Base-by-base conservation (phyloP, 1,139 yeast species). In the Debaryomyces sp. region DNA sequence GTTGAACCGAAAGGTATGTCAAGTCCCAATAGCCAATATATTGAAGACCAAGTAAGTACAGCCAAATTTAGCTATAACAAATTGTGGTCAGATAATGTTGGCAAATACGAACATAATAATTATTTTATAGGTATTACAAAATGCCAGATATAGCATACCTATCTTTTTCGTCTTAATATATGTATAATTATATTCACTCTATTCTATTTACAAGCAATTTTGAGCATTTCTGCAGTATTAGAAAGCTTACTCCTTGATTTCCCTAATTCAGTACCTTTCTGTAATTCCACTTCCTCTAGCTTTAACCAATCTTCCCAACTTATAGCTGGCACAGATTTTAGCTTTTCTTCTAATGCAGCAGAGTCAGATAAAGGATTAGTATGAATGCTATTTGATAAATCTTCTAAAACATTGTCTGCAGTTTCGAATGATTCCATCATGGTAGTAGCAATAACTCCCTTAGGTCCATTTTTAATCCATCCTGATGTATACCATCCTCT, bases 371-470 rank as follows among this genome's bases (percentile, higher is more conserved):
- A n/a, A 3, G 81, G 65, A 1, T 61, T 66, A 1, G 71, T 70
- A 49, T 64, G 68, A 1, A 76, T 70, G 12, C 64, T 70, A 18
- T 66, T 63, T 8, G 65, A 51, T 44, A 80, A 66, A 57, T 88
- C 96, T 40, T 76, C 72, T 17, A 85, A 61, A 0, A 90, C 70
- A n/a, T 75, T 71, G 41, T 84, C 87, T 0, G 89, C 94, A 0
- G 91, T 88, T 32, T 82, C 83, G 58, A 85, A 87, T 0, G 96
- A 80, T 52, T 89, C 95, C 77, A 87, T 78, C 89, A 94, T 89
- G 0, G 99, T 90, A 13, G 88, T 80, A 12, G 96, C 96, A 54
- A 94, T 94, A 5, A 91, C 96, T 1, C 99, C 99, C 33, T 81
- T 79, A 7, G 97, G 90, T 0, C 97, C 96, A 48, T 80, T 85